Evolutionary conservation across 1,284 basidiomycete genomes (phyloP), one percentile per base, ranked within the genome.

Genomic region (Agaricales sp.): DNA sequence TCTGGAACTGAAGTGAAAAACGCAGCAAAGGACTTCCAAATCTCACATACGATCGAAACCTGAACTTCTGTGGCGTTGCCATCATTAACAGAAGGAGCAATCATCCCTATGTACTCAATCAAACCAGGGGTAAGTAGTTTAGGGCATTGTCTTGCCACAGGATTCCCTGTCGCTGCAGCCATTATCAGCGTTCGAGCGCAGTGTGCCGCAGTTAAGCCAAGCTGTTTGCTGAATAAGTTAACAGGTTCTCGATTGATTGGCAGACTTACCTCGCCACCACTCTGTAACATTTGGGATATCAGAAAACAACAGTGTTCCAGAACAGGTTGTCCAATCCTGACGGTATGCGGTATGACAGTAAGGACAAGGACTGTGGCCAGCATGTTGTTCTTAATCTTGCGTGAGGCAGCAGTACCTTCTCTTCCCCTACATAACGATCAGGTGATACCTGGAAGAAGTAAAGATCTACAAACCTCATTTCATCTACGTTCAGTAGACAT

Each of bases 381-480:
- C 51, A 98, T 74, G 64, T 96, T 97, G 63, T 86, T 91, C 66
- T 92, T 94, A 63, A 90, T 77, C 68, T 97, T 97, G 65, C 84
- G 80, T 4, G 77, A 68, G 1, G 88, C 87, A 8, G 88, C 80
- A 0, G 74, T 58, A 2, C 93, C 94, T 51, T 83, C 75, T 44
- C 92, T 80, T 6, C 87, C 82, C 50, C 92, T 93, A 57, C 46
- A 25, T 24, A 43, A 47, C 13, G 24, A 54, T 21, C 45, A 51
- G 49, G 51, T 38, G 19, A 50, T 16, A 54, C 41, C 13, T 47
- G 22, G 26, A 14, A 26, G 45, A 46, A 43, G 48, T 38, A 43
- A 22, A 49, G 39, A 46, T 30, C 11, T 30, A 65, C 80, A 54
- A 49, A 92, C 91, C 91, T 80, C 83, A 96, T 91, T 54, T 88